Evolutionary conservation across 495 filamentous ascomycete species (phyloP).

Genomic region (Glonium stellatum): DNA sequence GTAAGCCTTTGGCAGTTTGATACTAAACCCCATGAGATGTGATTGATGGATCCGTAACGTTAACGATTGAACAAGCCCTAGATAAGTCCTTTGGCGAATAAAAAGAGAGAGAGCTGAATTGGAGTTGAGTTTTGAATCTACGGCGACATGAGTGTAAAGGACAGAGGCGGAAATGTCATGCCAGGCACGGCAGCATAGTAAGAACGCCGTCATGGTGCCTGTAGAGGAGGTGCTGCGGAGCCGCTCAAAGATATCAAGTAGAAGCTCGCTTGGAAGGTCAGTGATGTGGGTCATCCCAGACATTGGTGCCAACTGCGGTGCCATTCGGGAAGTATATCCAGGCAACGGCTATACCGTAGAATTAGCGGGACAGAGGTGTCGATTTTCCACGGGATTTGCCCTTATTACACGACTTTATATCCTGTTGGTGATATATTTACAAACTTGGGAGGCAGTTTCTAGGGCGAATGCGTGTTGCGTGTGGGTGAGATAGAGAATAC

Average conservation of each 20-base stretch:
- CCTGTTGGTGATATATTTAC: no score
- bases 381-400: no score
- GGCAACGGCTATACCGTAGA: not conserved
- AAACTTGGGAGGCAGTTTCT: no score
- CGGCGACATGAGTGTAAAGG: not conserved
- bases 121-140: not conserved
- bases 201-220: not conserved
- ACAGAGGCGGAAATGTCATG: not conserved
- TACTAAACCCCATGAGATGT: conserved; percentile 14
- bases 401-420: no score
- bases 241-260: conserved; percentile 12
- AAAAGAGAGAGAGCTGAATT: conserved; percentile 2
- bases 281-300: not conserved
- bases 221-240: not conserved
- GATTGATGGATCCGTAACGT: not conserved
- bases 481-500: no score
- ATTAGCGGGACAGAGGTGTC: no score
- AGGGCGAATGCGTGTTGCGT: no score
- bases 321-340: not conserved
- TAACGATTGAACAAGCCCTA: conserved; percentile 3
- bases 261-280: conserved; percentile 7
- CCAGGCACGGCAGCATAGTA: conserved; percentile 5
- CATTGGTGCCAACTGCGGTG: not conserved
- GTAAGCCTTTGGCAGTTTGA: not conserved
- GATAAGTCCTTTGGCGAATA: not conserved